Evolutionary conservation across 1,139 yeast genomes (phyloP).

Genomic region (Blastobotrys capitulatus): DNA sequence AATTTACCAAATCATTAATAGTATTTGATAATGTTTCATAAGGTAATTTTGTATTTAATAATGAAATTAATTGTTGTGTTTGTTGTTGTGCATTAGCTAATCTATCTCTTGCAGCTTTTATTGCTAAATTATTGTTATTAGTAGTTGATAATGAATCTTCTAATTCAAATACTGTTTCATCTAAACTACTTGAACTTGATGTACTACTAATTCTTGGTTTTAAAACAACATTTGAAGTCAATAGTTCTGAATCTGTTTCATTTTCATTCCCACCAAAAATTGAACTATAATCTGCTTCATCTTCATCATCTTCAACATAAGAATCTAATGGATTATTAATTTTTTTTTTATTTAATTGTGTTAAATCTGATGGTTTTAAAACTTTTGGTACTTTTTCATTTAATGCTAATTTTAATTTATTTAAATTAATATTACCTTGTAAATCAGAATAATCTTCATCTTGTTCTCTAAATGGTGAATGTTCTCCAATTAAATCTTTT

Average conservation of each 20-base stretch:
- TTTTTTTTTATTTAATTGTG: neutral
- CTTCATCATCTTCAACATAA: conserved; percentile 22
- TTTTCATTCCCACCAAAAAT: no score
- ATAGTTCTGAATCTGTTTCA: conserved; percentile 2
- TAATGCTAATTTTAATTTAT: conserved; percentile 13
- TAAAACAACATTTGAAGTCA: conserved; percentile 1
- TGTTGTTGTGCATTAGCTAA: conserved; percentile 21
- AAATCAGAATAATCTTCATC: conserved; percentile 28
- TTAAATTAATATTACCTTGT: conserved; percentile 25
- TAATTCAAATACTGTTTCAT: conserved; percentile 25
- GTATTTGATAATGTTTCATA: conserved; percentile 11
- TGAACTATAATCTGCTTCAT: conserved; percentile 20
- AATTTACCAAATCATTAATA: conserved; percentile 10
- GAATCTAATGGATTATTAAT: neutral
- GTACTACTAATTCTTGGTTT: neutral
- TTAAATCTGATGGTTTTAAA: conserved; percentile 10
- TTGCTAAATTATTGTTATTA: conserved; percentile 16
- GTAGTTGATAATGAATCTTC: conserved; percentile 19
- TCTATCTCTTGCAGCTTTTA: conserved; percentile 25
- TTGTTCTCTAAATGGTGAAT: conserved; percentile 20
- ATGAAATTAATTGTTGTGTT: conserved; percentile 19
- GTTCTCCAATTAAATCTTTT: conserved; percentile 12
- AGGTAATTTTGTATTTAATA: conserved; percentile 17
- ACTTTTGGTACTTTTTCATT: conserved; percentile 9
- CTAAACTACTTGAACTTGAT: conserved; percentile 5